These are phyloP conservation scores for Botrytis porri DNA, from an alignment of 2,329 filamentous ascomycete genomes.

Conservation along the genomic window DNA sequence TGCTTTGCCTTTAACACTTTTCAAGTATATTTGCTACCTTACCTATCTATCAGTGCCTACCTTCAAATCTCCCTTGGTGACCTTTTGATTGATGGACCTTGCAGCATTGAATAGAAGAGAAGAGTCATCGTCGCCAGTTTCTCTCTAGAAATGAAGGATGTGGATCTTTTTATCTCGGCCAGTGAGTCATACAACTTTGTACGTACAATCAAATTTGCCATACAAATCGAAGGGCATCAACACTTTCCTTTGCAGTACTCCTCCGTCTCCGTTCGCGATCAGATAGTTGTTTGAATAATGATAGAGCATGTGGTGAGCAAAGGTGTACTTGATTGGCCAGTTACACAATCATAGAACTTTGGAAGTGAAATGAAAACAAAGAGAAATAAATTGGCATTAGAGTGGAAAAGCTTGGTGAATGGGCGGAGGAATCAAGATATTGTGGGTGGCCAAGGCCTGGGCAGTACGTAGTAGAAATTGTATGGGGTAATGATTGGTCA, in stretches of 20 bases:
- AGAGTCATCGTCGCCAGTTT: background rate
- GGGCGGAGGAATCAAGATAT: background rate
- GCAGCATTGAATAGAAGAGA: background rate
- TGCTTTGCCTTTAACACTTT: background rate
- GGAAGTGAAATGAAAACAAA: background rate
- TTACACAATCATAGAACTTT: background rate
- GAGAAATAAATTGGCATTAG: slow-evolving; percentile 10
- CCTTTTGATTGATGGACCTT: background rate
- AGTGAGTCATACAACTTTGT: slow-evolving; percentile 9
- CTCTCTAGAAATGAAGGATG: background rate
- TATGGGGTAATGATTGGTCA: background rate
- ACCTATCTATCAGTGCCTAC: background rate
- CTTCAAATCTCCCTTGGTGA: no score
- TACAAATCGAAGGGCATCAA: background rate
- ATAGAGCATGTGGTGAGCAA: background rate
- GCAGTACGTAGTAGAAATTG: background rate
- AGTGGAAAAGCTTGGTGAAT: slow-evolving; percentile 12
- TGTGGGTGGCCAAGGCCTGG: slow-evolving; percentile 9
- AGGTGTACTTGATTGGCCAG: background rate
- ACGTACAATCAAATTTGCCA: background rate
- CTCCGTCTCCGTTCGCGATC: background rate
- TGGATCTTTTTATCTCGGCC: background rate
- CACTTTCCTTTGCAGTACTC: background rate
- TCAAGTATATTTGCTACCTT: background rate
- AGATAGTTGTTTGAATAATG: background rate